These are phyloP conservation scores for Crotalaria pallida DNA, from an alignment of 306 rosid genomes.

Conservation along the genomic window DNA sequence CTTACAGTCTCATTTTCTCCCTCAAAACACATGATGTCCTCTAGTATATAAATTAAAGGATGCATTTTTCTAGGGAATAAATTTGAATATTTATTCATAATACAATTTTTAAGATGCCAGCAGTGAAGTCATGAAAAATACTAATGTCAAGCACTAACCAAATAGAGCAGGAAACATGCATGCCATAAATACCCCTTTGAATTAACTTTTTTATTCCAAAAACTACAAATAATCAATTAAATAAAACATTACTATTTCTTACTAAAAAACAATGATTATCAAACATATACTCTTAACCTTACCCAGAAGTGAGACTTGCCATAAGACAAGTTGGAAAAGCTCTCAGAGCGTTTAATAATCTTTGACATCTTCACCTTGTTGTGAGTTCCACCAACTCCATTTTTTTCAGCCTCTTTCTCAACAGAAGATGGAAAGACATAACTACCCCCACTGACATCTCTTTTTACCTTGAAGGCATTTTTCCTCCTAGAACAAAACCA, in stretches of 20 bases:
- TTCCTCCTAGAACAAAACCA: slow-evolving; percentile 55
- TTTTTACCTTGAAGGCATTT: slow-evolving; percentile 37
- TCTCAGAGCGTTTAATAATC: slow-evolving; percentile 37
- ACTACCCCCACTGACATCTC: slow-evolving; percentile 48
- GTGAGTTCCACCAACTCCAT: slow-evolving; percentile 17
- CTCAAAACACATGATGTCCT: too few species aligned
- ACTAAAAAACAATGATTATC: too few species aligned
- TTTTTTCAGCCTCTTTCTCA: slow-evolving; percentile 25
- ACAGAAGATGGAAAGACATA: slow-evolving; percentile 58
- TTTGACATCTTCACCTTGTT: slow-evolving; percentile 15
- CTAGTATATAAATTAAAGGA: too few species aligned
- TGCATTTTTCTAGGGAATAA: background rate
- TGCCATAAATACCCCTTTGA: too few species aligned
- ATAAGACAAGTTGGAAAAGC: slow-evolving; percentile 36
- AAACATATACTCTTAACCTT: background rate
- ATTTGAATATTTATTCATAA: too few species aligned
- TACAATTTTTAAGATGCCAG: background rate
- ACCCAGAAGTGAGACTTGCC: slow-evolving; percentile 63
- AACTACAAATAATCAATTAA: too few species aligned
- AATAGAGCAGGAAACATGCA: background rate
- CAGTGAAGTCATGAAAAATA: background rate
- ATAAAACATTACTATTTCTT: too few species aligned
- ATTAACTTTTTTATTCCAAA: too few species aligned
- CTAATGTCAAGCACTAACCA: background rate
- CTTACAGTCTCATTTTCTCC: too few species aligned